A percentile compares a stretch with the other conserved stretches of the same genome.
phyloP scores from a whole-genome alignment of 2,329 filamentous ascomycete species.

The Ceratocystiopsis brevicomis region DNA sequence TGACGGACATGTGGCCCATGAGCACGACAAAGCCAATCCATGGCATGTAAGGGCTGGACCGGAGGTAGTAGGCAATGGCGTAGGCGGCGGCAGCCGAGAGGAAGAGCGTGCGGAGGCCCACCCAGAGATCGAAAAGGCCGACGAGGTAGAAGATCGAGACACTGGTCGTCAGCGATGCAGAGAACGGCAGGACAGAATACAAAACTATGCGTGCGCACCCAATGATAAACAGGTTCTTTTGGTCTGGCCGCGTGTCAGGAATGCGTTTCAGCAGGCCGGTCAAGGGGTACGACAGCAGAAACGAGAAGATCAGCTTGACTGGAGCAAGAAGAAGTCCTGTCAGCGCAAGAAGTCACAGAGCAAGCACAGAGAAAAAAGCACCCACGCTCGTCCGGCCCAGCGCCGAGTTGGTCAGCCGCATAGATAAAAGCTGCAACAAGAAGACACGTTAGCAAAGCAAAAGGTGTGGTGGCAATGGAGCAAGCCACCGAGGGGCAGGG shows the following conservation, averaged over 20 bases:
- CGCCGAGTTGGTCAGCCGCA: constrained; percentile 21
- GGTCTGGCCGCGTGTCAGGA: constrained; percentile 63
- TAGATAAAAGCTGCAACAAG: constrained; percentile 23
- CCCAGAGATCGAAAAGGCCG: constrained; percentile 83
- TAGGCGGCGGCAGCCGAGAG: constrained; percentile 69
- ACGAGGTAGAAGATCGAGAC: constrained; percentile 80
- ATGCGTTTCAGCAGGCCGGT: constrained; percentile 77
- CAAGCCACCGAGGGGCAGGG: not conserved
- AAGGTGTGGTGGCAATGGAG: not conserved
- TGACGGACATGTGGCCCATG: constrained; percentile 89
- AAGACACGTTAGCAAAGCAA: not conserved
- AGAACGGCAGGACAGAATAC: not conserved
- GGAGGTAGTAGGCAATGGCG: constrained; percentile 61
- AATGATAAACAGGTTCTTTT: constrained; percentile 80
- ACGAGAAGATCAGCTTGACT: constrained; percentile 89
- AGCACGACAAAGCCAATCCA: constrained; percentile 89
- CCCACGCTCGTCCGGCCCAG: constrained; percentile 28
- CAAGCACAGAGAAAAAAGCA: not conserved
- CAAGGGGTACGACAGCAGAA: constrained; percentile 81
- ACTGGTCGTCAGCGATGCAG: constrained; percentile 21
- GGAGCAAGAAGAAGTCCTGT: not conserved
- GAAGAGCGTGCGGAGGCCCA: constrained; percentile 57
- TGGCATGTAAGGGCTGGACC: constrained; percentile 78
- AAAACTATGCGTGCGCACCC: constrained; percentile 24
- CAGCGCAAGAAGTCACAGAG: not conserved